Conservation (phyloP, 1,284 basidiomycete species). For the Thelephora terrestris region DNA sequence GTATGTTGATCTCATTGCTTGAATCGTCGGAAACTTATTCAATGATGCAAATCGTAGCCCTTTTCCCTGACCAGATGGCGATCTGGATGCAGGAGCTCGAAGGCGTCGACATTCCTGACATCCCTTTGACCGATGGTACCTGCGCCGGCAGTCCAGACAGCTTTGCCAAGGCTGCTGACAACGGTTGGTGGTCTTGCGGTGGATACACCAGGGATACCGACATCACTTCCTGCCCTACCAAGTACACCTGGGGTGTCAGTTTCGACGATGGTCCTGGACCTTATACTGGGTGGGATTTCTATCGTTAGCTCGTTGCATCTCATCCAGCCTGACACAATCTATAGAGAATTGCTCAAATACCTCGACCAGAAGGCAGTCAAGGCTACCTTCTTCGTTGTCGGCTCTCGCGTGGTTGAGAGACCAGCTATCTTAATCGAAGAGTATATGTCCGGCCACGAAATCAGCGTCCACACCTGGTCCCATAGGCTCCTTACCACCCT, state of each 20-base stretch:
- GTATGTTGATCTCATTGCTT: conserved; percentile 24
- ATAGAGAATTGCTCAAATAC: conserved; percentile 57
- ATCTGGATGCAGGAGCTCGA: conserved; percentile 77
- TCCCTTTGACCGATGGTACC: conserved; percentile 57
- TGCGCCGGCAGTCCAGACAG: conserved; percentile 50
- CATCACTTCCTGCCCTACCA: conserved; percentile 69
- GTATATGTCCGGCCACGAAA: conserved; percentile 79
- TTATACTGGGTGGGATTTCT: conserved; percentile 47
- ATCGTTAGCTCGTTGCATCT: conserved; percentile 7
- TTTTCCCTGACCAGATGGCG: conserved; percentile 23
- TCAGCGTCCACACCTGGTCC: conserved; percentile 73
- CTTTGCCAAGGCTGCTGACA: conserved; percentile 44
- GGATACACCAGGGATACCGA: conserved; percentile 61
- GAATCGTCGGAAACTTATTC: too few relatives aligned
- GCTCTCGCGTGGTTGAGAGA: conserved; percentile 79
- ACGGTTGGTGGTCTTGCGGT: conserved; percentile 87
- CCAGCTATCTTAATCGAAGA: conserved; percentile 73
- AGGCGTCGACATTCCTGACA: conserved; percentile 57
- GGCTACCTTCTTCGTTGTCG: conserved; percentile 90
- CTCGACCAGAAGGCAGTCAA: conserved; percentile 55
- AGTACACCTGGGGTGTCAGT: conserved; percentile 73
- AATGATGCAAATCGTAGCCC: background rate
- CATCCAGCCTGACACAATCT: background rate
- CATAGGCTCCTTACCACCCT: conserved; percentile 74
- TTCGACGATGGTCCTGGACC: conserved; percentile 82